Base-by-base conservation (phyloP, 768 basidiomycete species). In the Nevesoporus exiguus region DNA sequence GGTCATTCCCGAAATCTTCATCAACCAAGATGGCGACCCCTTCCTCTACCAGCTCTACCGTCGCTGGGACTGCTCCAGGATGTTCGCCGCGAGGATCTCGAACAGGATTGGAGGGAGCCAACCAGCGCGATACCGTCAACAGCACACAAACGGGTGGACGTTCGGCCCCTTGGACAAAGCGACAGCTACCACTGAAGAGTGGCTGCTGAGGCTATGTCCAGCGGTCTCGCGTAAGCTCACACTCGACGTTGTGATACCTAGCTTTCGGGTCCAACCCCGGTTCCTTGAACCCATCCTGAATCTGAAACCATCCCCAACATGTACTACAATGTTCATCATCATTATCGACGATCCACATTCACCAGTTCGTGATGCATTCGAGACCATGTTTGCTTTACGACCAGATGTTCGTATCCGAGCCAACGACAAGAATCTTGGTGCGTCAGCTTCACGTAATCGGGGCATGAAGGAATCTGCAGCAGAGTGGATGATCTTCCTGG, bases 21-120 rank as follows among this genome's bases (percentile, higher is more conserved):
- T 81, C 40, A 83, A 83, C 55, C 83, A 84, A 61, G 83, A 83
- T 45, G 81, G 80, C 0, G 79, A 83, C 48, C 79, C 80, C 0
- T 85, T 75, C 64, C 61, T 85, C 1, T 84, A 73, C 63, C 84
- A 83, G 64, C 73, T 85, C 3, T 85, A 85, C 60, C 76, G 83
- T 11, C 76, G 80, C 7, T 84, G 78, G 74, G 76, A 73, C 9
- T 77, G 77, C 45, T 77, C 80, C 0, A 58, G 25, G 9, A 80
- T 82, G 80, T 66, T 82, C 19, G 15, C 65, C 1, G 69, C 68
- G 2, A 65, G 77, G 21, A 66, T 83, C 40, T 66, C 65, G 9
- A 83, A 81, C 56, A 60, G 59, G 2, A 57, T 81, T 17, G 82
- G 81, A 0, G 82, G 82, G 0, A 73, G 73, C 24, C 58, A 57